Evolutionary conservation across 768 basidiomycete species (phyloP), one percentile per base, ranked within the genome.

Genomic region (Amylocystis lapponica): DNA sequence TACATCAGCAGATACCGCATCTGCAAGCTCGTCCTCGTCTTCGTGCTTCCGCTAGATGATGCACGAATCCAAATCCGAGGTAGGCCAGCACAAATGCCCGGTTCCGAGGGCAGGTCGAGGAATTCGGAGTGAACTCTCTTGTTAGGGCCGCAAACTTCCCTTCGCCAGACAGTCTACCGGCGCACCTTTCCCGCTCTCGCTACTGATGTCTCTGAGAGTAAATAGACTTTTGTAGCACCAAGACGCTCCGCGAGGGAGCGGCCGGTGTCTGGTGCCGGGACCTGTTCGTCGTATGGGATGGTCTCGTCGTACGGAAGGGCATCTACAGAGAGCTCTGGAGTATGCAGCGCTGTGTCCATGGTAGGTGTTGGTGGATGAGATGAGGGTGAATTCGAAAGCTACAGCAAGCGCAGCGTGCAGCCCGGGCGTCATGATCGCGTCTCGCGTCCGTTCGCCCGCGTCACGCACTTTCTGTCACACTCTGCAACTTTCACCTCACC

Each of bases 141-240:
- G 73, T 82, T 65, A 81, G 69, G 61, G 53, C 48, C 48, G 36
- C 66, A 60, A 60, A 64, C 60, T 58, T 51, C 59, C 51, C 51
- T 42, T 45, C 63, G 49, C 63, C 55, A 55, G 61, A 61, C 66
- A 63, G 55, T 59, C 61, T 62, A 61, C 66, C 65, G 65, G 72
- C 83, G 76, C 74, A 90, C 87, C 83, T 89, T 89, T 62, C 75
- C 76, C 52, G 64, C 68, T 47, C 71, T 76, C 50, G 71, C 64
- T 47, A 74, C 69, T n/a, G 74, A 66, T 27, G 82, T 67, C 53
- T 89, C 87, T 40, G 82, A 72, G 49, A 87, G 74, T 22, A 89
- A 62, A 64, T 90, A 91, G n/a, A 89, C 76, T 62, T 84, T 87
- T 36, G 74, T 73, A 38, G 54, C 75, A 36, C 86, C 75, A 33